Base-by-base conservation (phyloP, 2,329 filamentous ascomycete genomes). In the Nothophoma quercina region DNA sequence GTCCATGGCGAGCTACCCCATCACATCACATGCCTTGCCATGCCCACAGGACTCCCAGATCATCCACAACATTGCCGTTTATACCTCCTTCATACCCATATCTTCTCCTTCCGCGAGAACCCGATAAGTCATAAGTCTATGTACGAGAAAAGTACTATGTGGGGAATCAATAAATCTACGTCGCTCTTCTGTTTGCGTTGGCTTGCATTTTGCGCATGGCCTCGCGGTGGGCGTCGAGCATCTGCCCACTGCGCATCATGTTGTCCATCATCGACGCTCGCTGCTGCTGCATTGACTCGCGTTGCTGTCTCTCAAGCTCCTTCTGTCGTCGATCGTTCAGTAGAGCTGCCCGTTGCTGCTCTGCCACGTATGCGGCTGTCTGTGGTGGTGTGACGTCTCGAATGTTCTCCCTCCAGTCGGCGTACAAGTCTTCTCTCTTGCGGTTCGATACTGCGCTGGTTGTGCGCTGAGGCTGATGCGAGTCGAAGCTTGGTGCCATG, bases 131-230 rank as follows among this genome's bases (percentile, higher is more conserved):
- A 49, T 49, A 40, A 33, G 28, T 35, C 35, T 47, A 36, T 35
- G 13, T 50, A 26, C 40, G 30, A 35, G 13, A 41, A 49, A 15
- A 18, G 23, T 35, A 41, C 28, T 28, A 32, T 26, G 36, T 47
- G 36, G 43, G 38, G 47, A 45, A 43, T 33, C 35, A 28, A 39
- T 23, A 28, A 21, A 45, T 35, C 46, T 56, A 68, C 54, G 67
- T 50, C 10, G 39, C 50, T 26, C 63, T 60, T 34, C 68, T 72
- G 56, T 83, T 83, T 0, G 82, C 83, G 40, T 77, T 74, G 12
- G 81, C 80, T 70, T 96, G 92, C 87, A 97, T 89, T 71, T 82
- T 87, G 58, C 89, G 82, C 83, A 97, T 83, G 1, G 88, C 90
- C 58, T 93, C 88, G 16, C 88, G 83, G 71, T 97, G 93, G 18